Conservation (phyloP, 495 filamentous ascomycete genomes). For the Xanthoparmelia taractica region DNA sequence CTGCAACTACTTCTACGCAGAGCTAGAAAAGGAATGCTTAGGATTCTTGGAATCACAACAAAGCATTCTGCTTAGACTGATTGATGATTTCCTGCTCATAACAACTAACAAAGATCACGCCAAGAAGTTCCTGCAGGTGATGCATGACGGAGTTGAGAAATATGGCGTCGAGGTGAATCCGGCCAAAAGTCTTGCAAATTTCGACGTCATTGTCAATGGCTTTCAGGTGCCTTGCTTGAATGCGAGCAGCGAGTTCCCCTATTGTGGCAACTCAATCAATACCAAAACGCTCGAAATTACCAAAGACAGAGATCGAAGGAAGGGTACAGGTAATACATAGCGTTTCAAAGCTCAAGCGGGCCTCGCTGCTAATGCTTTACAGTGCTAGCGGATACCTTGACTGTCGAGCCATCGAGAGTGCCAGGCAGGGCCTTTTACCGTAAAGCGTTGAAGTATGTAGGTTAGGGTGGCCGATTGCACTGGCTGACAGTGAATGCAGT, state of each 20-base stretch:
- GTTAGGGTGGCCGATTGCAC: background rate
- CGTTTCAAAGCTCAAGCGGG: background rate
- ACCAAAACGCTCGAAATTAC: constrained; percentile 66
- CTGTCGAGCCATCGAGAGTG: constrained; percentile 59
- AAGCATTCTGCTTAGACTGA: constrained; percentile 66
- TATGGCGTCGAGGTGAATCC: constrained; percentile 76
- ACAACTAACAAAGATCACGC: constrained; percentile 61
- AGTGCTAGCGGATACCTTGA: constrained; percentile 53
- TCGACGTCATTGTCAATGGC: constrained; percentile 55
- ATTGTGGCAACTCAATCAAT: constrained; percentile 76
- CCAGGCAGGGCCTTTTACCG: constrained; percentile 71
- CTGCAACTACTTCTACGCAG: constrained; percentile 91
- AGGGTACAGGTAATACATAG: constrained; percentile 35
- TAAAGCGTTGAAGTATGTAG: constrained; percentile 53
- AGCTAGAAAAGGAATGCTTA: constrained; percentile 64
- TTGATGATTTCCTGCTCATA: constrained; percentile 89
- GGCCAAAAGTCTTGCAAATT: constrained; percentile 79
- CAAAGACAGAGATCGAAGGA: constrained; percentile 48
- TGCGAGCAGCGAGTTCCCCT: constrained; percentile 59
- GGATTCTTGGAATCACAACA: constrained; percentile 54
- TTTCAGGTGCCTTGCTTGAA: constrained; percentile 44
- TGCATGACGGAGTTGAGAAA: constrained; percentile 67
- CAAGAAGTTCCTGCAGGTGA: constrained; percentile 60
- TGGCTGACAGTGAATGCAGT: constrained; percentile 31
- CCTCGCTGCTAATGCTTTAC: constrained; percentile 22